Percentiles rank a stretch among this genome's conserved stretches.
Evolutionary conservation across 768 basidiomycete genomes (phyloP).

Genomic region (Multifurca ochricompacta): DNA sequence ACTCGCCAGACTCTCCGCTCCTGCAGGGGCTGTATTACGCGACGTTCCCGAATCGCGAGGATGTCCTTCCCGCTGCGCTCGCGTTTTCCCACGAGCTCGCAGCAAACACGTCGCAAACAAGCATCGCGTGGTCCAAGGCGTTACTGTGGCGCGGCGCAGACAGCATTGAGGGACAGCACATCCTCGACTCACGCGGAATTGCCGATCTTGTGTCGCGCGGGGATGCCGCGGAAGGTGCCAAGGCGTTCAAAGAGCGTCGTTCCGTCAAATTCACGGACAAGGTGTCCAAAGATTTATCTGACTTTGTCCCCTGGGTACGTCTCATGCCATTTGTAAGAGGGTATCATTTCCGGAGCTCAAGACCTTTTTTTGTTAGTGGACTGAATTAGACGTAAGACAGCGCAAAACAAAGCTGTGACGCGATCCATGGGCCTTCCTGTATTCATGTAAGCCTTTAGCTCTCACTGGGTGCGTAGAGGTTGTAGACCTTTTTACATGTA

Average conservation of each 20-base stretch:
- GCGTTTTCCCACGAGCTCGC: conserved; percentile 46
- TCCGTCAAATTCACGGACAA: conserved; percentile 38
- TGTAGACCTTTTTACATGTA: not conserved
- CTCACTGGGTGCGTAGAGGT: no score
- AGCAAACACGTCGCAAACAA: conserved; percentile 42
- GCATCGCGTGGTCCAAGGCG: conserved; percentile 44
- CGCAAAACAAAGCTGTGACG: conserved; percentile 10
- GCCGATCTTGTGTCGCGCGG: conserved; percentile 31
- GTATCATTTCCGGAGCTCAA: not conserved
- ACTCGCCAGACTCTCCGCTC: conserved; percentile 38
- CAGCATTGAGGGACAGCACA: conserved; percentile 45
- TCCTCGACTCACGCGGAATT: conserved; percentile 45
- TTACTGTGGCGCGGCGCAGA: conserved; percentile 44
- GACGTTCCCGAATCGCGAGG: conserved; percentile 41
- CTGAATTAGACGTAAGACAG: conserved; percentile 6
- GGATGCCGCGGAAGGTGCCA: conserved; percentile 42
- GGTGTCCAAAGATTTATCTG: conserved; percentile 32
- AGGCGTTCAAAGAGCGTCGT: conserved; percentile 43
- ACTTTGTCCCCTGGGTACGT: conserved; percentile 49
- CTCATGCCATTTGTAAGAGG: not conserved
- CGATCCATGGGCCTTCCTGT: not conserved
- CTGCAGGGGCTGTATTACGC: conserved; percentile 40
- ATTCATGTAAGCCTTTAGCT: no score
- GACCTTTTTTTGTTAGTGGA: conserved; percentile 30
- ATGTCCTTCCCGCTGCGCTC: conserved; percentile 45